Percentiles rank a stretch among this genome's conserved stretches.
Conservation (phyloP, 805 yeast species). For the Wickerhamomyces rabaulensis region DNA sequence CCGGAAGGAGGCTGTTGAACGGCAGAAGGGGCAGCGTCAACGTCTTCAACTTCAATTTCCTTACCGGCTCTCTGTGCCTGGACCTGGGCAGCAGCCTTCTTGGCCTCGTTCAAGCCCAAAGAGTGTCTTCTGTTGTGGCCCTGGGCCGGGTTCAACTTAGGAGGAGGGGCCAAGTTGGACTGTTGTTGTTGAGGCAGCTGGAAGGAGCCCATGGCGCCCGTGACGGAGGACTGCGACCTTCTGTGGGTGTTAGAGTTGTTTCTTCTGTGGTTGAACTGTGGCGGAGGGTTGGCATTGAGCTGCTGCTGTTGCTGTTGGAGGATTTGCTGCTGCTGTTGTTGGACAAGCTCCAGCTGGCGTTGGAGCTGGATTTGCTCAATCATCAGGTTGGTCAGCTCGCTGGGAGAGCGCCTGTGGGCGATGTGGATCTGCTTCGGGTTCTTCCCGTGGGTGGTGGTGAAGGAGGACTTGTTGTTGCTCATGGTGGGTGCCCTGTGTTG, state of each 20-base stretch:
- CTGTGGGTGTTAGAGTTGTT: conserved; percentile 32
- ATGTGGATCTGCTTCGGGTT: conserved; percentile 70
- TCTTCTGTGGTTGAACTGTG: conserved; percentile 10
- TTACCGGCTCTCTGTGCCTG: conserved; percentile 58
- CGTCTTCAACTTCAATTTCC: conserved; percentile 15
- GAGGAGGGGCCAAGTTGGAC: conserved; percentile 20
- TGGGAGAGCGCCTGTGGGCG: conserved; percentile 96
- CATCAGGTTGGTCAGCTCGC: conserved; percentile 90
- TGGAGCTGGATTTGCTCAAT: conserved; percentile 83
- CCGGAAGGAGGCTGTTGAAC: conserved; percentile 26
- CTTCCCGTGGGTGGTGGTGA: conserved; percentile 34
- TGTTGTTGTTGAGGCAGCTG: conserved; percentile 11
- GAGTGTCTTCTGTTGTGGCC: conserved; percentile 94
- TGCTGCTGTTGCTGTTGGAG: conserved; percentile 58
- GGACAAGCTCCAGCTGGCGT: conserved; percentile 87
- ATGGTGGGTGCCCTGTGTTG: background rate
- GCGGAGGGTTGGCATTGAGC: conserved; percentile 16
- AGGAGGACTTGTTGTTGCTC: conserved; percentile 14
- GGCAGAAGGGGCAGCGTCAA: conserved; percentile 8
- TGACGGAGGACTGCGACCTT: conserved; percentile 40
- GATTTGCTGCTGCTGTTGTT: conserved; percentile 87
- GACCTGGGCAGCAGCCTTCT: conserved; percentile 91
- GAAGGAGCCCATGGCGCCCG: conserved; percentile 31
- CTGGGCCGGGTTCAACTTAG: conserved; percentile 19
- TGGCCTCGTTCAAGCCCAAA: conserved; percentile 86